Evolutionary conservation across 306 rosid species (phyloP), one percentile per base, ranked within the genome.

Genomic region (Cotoneaster glaucophyllus): DNA sequence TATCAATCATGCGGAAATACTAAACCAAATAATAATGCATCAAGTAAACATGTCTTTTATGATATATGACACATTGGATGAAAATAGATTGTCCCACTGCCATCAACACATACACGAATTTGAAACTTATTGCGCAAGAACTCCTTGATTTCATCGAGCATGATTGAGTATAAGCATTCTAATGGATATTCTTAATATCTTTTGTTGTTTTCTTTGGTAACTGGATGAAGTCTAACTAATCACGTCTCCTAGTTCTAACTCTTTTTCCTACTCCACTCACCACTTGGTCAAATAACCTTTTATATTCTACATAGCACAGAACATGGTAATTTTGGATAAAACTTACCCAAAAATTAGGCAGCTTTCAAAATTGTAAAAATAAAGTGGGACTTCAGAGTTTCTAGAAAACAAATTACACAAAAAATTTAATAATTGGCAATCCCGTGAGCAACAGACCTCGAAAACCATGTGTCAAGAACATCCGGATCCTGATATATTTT

Each of bases 381-480:
- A 18, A 26, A 69, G 41, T 31, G 9, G 25, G 41, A 9, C 13
- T 62, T 28, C 39, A 28, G 18, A 70, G 24, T 11, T 29, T 34
- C 13, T 70, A 52, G 62, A 52, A 48, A n/a, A 29, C 10, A 48
- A 12, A 48, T 15, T 48, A 1, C 53, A 31, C 1, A 70, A 11
- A 54, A 12, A 34, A 22, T 32, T 24, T 44, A 66, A 22, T 45
- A 58, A 41, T 19, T 45, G 63, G 50, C 48, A 63, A 68, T 52
- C 25, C 43, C 31, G n/a, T 10, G 17, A 59, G 61, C 41, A 61
- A 76, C 82, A 84, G 76, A 94, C 98, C 98, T 90, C 69, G 98
- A 94, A 88, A 94, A 94, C 98, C 98, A 94, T 50, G 98, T 94
- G 86, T 94, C 98, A 77, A 94, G 96, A 67, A 92, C 97, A 79